Base-by-base conservation (phyloP, 169 alveolate species). In the Cystoisospora suis region DNA sequence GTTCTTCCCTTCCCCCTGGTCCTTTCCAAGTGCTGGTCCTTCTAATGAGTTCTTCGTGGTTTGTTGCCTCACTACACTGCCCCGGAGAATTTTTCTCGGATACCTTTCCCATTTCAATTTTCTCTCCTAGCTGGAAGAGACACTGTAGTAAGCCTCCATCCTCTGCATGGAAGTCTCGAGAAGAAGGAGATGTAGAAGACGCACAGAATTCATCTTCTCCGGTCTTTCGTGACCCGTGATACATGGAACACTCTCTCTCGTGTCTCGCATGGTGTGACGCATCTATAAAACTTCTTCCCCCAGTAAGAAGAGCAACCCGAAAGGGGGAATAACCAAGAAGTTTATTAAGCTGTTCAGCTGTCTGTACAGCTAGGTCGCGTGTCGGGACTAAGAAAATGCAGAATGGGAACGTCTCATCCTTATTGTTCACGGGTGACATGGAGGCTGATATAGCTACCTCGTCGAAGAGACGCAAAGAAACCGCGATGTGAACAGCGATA, bases 241-340 rank as follows among this genome's bases (percentile, higher is more conserved):
- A n/a, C n/a, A n/a, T n/a, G n/a, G n/a, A n/a, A n/a, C n/a, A n/a
- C n/a, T n/a, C 44, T 15, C 77, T 36, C 42, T 65, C 77, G 23
- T 65, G 45, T n/a, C 36, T 12, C 77, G 77, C 77, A 36, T 65
- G 45, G 9, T 65, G 77, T 2, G 38, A 9, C 32, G 83, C 83
- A 6, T 72, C 34, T 6, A 3, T 40, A 56, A 72, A 72, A 27
- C 87, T 58, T 59, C 72, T 46, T 45, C 75, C 70, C 29, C 91
- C 91, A 40, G 45, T 44, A 59, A 87, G 58, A 56, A 87, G 65
- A 40, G 58, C 86, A 56, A 87, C 91, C 34, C 91, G 91, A 56
- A 87, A 59, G 58, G 83, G 83, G 23, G 69, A 49, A 79, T 87
- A 87, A 29, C 86, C 87, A 7, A 80, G 75, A 27, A 87, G 38